Evolutionary conservation across 176 grass and related monocot species (phyloP).

Genomic region (Poa pratensis): DNA sequence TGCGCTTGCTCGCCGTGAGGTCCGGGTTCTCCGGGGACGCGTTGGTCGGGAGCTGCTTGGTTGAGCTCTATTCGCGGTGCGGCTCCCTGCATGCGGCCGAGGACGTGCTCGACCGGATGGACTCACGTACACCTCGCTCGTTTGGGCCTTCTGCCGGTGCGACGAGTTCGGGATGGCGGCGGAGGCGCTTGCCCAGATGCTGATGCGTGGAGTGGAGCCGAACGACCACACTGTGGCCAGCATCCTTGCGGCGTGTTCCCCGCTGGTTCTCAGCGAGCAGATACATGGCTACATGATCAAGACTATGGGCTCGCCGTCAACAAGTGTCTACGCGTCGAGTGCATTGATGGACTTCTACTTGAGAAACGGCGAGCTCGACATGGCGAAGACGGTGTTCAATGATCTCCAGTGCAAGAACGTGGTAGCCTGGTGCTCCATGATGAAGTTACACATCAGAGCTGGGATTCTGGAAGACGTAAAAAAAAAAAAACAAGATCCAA

Average conservation of each 20-base stretch:
- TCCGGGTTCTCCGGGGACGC: slow-evolving; percentile 51
- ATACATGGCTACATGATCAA: slow-evolving; percentile 77
- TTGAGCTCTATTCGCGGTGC: slow-evolving; percentile 73
- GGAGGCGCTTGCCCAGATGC: slow-evolving; percentile 53
- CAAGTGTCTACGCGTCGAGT: slow-evolving; percentile 56
- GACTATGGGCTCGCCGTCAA: slow-evolving; percentile 36
- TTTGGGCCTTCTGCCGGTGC: slow-evolving; percentile 60
- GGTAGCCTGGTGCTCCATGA: slow-evolving; percentile 79
- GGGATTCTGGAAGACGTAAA: too few relatives aligned
- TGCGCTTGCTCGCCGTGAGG: slow-evolving; percentile 65
- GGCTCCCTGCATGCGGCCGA: slow-evolving; percentile 40
- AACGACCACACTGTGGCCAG: slow-evolving; percentile 72
- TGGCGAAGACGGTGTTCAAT: slow-evolving; percentile 54
- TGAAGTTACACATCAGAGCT: slow-evolving; percentile 54
- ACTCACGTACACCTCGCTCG: slow-evolving; percentile 68
- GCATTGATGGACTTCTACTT: slow-evolving; percentile 80
- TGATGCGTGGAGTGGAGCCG: slow-evolving; percentile 46
- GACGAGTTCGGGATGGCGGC: slow-evolving; percentile 41
- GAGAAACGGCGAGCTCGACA: slow-evolving; percentile 38
- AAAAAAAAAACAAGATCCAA: too few relatives aligned
- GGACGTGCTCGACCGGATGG: slow-evolving; percentile 53
- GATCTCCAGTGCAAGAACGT: slow-evolving; percentile 61
- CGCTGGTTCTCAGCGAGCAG: slow-evolving; percentile 55
- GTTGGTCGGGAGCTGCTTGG: slow-evolving; percentile 52
- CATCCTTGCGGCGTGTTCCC: slow-evolving; percentile 53